These are phyloP conservation scores for Candida neerlandica DNA, from an alignment of 1,139 yeast genomes.

Conservation along the genomic window DNA sequence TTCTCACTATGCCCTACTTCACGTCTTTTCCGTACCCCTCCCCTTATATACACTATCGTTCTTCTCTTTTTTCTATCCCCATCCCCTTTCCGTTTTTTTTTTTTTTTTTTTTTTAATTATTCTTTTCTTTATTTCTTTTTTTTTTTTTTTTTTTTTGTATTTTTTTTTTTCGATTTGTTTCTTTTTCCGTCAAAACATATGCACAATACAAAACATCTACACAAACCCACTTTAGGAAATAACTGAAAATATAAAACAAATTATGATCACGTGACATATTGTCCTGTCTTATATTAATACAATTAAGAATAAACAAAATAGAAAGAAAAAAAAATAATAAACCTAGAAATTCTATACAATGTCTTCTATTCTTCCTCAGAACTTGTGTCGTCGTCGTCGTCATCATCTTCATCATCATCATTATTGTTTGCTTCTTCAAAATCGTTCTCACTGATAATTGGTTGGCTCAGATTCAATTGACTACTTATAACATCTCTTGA, in stretches of 20 bases:
- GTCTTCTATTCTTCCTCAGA: constrained; percentile 11
- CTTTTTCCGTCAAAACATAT: not conserved
- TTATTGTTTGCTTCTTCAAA: not conserved
- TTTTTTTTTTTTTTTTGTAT: not conserved
- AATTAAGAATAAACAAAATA: not conserved
- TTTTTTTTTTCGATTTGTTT: not conserved
- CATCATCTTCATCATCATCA: constrained; percentile 4
- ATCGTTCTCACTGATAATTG: not conserved
- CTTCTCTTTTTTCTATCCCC: too few relatives aligned
- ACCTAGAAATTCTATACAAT: too few relatives aligned
- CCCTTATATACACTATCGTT: too few relatives aligned
- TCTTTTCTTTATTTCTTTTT: too few relatives aligned
- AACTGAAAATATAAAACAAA: not conserved
- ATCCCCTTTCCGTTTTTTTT: too few relatives aligned
- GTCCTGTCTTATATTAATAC: not conserved
- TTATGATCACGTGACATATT: not conserved
- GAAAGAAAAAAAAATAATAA: not conserved
- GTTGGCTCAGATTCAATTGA: not conserved
- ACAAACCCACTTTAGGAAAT: constrained; percentile 4
- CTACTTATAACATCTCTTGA: constrained; percentile 1
- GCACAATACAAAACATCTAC: not conserved
- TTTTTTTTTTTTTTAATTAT: too few relatives aligned
- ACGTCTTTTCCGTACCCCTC: too few relatives aligned
- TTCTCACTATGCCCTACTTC: too few relatives aligned
- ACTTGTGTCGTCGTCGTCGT: constrained; percentile 6